phyloP scores from a whole-genome alignment of 805 yeast species.

The Candida awuae region DNA sequence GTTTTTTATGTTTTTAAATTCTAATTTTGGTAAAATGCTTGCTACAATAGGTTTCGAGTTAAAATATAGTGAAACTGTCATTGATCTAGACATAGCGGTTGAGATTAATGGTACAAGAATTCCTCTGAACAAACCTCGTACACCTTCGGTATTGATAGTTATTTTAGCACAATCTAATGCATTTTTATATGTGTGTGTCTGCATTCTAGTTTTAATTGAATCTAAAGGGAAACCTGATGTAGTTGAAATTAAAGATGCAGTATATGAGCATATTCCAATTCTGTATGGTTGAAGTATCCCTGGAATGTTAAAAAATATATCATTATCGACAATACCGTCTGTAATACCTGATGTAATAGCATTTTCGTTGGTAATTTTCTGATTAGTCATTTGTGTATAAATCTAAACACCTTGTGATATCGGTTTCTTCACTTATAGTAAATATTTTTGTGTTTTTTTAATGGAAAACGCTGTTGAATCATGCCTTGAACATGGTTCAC shows the following conservation, averaged over 20 bases:
- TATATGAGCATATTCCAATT: slow-evolving; percentile 53
- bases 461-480: too few species aligned
- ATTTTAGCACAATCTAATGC: slow-evolving; percentile 48
- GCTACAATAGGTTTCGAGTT: slow-evolving; percentile 38
- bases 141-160: slow-evolving; percentile 56
- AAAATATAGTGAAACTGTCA: slow-evolving; percentile 59
- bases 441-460: too few species aligned
- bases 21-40: background rate
- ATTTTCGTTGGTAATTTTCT: background rate
- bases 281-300: slow-evolving; percentile 41
- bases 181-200: slow-evolving; percentile 57
- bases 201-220: slow-evolving; percentile 82
- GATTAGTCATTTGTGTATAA: background rate
- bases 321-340: slow-evolving; percentile 39
- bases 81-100: slow-evolving; percentile 55
- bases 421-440: too few species aligned
- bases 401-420: too few species aligned
- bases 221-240: slow-evolving; percentile 78
- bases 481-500: too few species aligned
- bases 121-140: slow-evolving; percentile 68
- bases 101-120: slow-evolving; percentile 65
- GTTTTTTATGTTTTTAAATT: background rate
- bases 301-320: slow-evolving; percentile 45
- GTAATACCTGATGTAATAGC: slow-evolving; percentile 45
- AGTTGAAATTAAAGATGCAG: slow-evolving; percentile 56